These are phyloP conservation scores for Stemphylium lycopersici DNA, from an alignment of 2,329 filamentous ascomycete species.

Conservation along the genomic window DNA sequence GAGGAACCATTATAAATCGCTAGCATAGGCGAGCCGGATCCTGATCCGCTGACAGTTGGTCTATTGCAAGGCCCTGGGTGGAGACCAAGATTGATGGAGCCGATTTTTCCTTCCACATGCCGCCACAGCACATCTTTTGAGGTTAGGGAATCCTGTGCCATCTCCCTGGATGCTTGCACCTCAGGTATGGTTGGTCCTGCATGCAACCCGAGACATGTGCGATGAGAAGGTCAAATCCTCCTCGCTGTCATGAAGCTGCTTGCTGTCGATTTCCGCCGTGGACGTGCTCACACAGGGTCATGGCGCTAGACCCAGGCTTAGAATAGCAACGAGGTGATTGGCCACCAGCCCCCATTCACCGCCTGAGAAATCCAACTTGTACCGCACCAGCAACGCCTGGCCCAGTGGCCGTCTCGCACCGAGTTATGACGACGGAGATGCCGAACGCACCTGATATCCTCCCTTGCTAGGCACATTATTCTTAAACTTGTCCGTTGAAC, in stretches of 20 bases:
- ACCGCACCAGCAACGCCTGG: conserved; percentile 24
- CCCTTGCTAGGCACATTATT: conserved; percentile 21
- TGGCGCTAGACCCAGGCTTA: conserved; percentile 29
- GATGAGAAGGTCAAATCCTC: neutral
- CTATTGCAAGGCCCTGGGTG: conserved; percentile 14
- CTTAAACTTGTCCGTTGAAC: conserved; percentile 26
- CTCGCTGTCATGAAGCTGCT: neutral
- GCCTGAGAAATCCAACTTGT: conserved; percentile 18
- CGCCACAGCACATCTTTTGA: conserved; percentile 14
- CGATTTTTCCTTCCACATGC: conserved; percentile 17
- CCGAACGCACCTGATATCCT: conserved; percentile 22
- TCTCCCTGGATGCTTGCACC: neutral
- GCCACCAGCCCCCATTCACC: conserved; percentile 26
- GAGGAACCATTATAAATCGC: conserved; percentile 16
- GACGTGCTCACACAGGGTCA: conserved; percentile 11
- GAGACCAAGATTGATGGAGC: conserved; percentile 7
- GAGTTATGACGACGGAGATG: conserved; percentile 26
- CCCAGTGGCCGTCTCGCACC: conserved; percentile 21
- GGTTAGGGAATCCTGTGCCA: neutral
- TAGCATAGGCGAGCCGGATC: conserved; percentile 28
- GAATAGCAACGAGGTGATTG: conserved; percentile 29
- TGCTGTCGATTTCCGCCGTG: conserved; percentile 8
- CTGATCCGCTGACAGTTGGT: conserved; percentile 20
- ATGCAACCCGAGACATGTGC: neutral
- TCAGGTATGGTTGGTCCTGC: conserved; percentile 4